Base-by-base conservation (phyloP, 305 asterid species). In the Fraxinus xanthoxyloides region DNA sequence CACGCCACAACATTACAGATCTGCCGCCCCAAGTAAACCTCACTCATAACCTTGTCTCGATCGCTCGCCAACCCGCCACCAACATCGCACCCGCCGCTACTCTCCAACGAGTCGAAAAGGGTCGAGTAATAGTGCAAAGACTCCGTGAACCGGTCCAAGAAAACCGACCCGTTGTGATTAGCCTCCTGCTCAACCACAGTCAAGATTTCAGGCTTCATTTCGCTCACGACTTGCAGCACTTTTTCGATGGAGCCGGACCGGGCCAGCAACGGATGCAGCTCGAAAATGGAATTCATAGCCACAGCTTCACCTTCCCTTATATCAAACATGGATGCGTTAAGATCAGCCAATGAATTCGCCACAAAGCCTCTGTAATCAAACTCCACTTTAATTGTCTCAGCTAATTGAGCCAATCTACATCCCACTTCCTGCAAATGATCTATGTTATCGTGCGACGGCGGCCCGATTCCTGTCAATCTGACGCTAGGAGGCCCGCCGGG, bases 121-220 rank as follows among this genome's bases (percentile, higher is more conserved):
- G 98, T 92, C 8, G 98, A 95, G 86, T 95, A 95, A 61, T 95
- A 95, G 43, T 95, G 96, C 74, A 95, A 79, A 0, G 96, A 82
- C 88, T 93, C 98, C 6, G 88, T 93, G 85, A 95, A 95, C 34
- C 98, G 93, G 87, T 92, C 98, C 84, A 92, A 32, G 89, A 95
- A 93, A 30, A 43, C 89, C 13, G 59, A 82, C 17, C 97, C 95
- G 30, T 93, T 93, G 75, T 93, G 98, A 70, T 92, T 93, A 0
- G 98, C 99, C 59, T 95, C 99, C 78, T 95, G 97, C 85, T 95
- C 99, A 4, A 92, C 99, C 12, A 95, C 93, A 0, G 99, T 94
- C 75, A 95, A 5, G 65, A 93, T 92, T 63, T 81, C 92, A 2
- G 99, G 97, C 77, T 90, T 90, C 85, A 95, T 43, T 15, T 85